Base-by-base conservation (phyloP, 192 early-diverging fungal genomes). In the Rhizophagus clarus region DNA sequence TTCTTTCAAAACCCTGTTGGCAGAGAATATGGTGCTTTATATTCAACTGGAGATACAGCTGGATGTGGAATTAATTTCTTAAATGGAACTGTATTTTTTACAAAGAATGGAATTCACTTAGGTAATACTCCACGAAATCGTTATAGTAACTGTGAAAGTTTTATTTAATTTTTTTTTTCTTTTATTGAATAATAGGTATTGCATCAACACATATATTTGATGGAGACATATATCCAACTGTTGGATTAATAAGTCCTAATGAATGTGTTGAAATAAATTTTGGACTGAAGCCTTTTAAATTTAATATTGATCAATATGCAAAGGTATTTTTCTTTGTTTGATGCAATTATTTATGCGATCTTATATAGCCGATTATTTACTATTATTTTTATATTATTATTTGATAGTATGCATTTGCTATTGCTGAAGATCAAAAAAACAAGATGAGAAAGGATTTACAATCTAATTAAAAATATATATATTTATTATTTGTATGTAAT, bases 61-160 rank as follows among this genome's bases (percentile, higher is more conserved):
- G 98, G 98, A 20, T 98, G 97, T 82, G 90, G 96, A 2, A 85
- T 99, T 29, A 96, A 98, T 82, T 97, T 96, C 85, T 74, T 84
- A 60, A 84, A 88, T 73, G 88, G 82, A 68, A 88, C 90, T 11
- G 85, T 93, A 7, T 97, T 96, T 79, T 99, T 94, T 81, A 98
- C 97, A 10, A 96, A 94, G 78, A 99, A 99, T 81, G 98, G 98
- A 15, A 82, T 89, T n/a, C 88, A 89, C 71, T 88, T 95, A 26
- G 92, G 87, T 85, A 81, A 61, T 56, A 15, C 29, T 82, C n/a
- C 6, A 26, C 7, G 42, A 49, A 7, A 9, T 73, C 20, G 28
- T 20, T 73, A 8, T 14, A 32, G 11, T 29, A 31, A 32, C 5
- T 68, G 28, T 28, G 37, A 40, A 40, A 40, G 37, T 40, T 40